Percentiles rank a stretch among this genome's conserved stretches.
phyloP scores from a whole-genome alignment of 2,329 filamentous ascomycete genomes.

The Fusarium sp. region DNA sequence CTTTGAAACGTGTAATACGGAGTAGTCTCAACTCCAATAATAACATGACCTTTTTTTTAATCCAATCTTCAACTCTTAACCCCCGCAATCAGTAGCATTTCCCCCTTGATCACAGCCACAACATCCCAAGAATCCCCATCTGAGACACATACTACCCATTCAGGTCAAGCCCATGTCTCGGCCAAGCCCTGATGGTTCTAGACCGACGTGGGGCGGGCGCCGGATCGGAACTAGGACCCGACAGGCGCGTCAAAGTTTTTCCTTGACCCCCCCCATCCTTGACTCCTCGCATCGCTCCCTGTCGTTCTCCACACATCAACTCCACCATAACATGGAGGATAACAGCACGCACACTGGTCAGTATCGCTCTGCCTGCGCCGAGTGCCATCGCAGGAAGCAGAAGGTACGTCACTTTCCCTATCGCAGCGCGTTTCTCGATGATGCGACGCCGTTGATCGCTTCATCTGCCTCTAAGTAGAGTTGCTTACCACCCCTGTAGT shows the following conservation, averaged over 20 bases:
- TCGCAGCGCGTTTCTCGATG: not conserved
- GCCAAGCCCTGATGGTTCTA: not conserved
- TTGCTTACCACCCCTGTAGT: conserved; percentile 42
- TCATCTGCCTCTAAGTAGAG: too few relatives aligned
- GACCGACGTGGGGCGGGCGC: not conserved
- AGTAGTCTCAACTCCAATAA: not conserved
- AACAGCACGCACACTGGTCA: conserved; percentile 56
- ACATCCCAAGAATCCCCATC: not conserved
- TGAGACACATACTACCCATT: conserved; percentile 14
- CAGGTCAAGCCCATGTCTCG: conserved; percentile 6
- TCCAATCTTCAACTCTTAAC: not conserved
- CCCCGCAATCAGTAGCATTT: not conserved
- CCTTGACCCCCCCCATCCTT: conserved; percentile 23
- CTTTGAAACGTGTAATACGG: not conserved
- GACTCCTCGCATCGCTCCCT: conserved; percentile 34
- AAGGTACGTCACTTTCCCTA: conserved; percentile 45
- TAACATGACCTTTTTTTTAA: not conserved
- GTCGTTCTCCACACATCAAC: conserved; percentile 41
- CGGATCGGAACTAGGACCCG: conserved; percentile 7
- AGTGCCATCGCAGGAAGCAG: conserved; percentile 57
- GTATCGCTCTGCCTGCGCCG: conserved; percentile 56
- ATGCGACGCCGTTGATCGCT: too few relatives aligned
- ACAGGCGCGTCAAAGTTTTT: conserved; percentile 37
- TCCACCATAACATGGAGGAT: conserved; percentile 49
- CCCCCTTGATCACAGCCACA: not conserved